Conservation (phyloP, 345 rosid genomes). For the Microthlaspi erraticum region DNA sequence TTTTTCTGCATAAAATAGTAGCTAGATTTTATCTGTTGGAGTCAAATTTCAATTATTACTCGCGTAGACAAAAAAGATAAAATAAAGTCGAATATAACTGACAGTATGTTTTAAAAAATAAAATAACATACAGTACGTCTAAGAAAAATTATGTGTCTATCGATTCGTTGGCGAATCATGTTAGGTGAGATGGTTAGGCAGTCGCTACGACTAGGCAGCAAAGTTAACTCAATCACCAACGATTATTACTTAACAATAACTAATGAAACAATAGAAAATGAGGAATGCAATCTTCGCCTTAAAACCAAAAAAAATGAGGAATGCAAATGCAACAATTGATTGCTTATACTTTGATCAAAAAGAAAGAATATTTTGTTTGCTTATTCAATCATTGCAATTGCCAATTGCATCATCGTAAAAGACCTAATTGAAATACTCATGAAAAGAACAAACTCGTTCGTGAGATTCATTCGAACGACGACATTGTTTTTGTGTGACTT, state of each 20-base stretch:
- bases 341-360: neutral
- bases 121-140: neutral
- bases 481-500: slow-evolving; percentile 35
- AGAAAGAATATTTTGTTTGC: no score
- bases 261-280: slow-evolving; percentile 5
- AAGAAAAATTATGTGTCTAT: slow-evolving; percentile 21
- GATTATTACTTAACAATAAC: neutral
- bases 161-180: slow-evolving; percentile 45
- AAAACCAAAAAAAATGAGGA: slow-evolving; percentile 16
- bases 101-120: neutral
- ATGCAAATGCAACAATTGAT: slow-evolving; percentile 31
- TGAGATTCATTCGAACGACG: slow-evolving; percentile 20
- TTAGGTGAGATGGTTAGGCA: slow-evolving; percentile 35
- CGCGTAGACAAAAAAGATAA: neutral
- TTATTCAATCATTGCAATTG: slow-evolving; percentile 32
- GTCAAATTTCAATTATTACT: neutral
- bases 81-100: neutral
- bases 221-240: slow-evolving; percentile 1
- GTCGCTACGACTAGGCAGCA: slow-evolving; percentile 41
- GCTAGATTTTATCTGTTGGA: no score
- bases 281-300: slow-evolving; percentile 14
- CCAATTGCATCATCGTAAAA: slow-evolving; percentile 22
- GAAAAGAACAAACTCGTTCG: slow-evolving; percentile 18
- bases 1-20: no score
- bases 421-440: neutral